Evolutionary conservation across 2,329 filamentous ascomycete species (phyloP), one percentile per base, ranked within the genome.

Genomic region (Aureobasidium sp.): DNA sequence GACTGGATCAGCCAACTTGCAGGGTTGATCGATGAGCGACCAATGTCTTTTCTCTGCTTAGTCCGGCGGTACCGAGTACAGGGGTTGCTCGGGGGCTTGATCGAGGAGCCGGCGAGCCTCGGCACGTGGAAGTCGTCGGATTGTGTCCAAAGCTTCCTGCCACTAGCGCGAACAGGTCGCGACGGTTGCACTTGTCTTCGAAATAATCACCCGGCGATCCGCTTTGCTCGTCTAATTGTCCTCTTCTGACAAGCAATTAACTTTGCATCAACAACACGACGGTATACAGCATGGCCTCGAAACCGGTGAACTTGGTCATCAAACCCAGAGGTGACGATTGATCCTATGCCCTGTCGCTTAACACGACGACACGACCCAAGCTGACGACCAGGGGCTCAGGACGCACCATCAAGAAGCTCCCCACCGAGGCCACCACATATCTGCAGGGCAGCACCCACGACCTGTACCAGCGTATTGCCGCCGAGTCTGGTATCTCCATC

Each of bases 351-450:
- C 45, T 48, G 17, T 41, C 39, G 39, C 15, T 8, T 9, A 41
- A 17, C 39, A 44, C 41, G 20, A 29, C 39, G 17, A 48, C 8
- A 39, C n/a, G 31, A 42, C 57, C 20, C 15, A 17, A 41, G 57
- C 57, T 60, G 57, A 60, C 57, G 34, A 59, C 57, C 39, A 39
- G 53, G 41, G 36, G 36, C 31, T 22, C 42, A 86, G 85, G 85
- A 70, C 85, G 83, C 70, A 83, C 83, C 64, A 85, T 87, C 70
- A 79, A 79, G 66, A 81, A 79, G 64, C 81, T 88, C 41, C 85
- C 85, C 14, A 79, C 81, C 67, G 77, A 82, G 58, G 75, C 84
- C 64, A 79, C 75, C 59, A 75, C 86, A 63, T 73, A 78, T 61
- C 71, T 79, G 58, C 75, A 81, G 68, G 81, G 79, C 61, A 78